phyloP scores from a whole-genome alignment of 305 asterid species.

The Fraxinus paxiana region DNA sequence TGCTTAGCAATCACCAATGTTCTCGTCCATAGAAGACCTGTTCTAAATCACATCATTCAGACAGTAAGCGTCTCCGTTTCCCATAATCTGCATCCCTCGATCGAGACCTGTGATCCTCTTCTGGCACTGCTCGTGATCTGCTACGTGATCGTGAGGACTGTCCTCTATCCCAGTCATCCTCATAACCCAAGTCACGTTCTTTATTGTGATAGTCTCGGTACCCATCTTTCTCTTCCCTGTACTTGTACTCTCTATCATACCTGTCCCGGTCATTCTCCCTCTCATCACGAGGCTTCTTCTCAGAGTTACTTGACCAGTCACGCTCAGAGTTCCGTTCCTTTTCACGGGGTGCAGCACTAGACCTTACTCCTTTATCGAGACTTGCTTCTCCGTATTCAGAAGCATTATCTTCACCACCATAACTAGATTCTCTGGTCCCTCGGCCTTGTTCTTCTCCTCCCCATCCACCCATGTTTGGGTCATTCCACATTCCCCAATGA shows the following conservation, averaged over 20 bases:
- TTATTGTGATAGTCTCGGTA: slow-evolving; percentile 57
- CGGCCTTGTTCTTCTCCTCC: slow-evolving; percentile 69
- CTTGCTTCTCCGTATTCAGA: slow-evolving; percentile 64
- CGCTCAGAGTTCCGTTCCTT: slow-evolving; percentile 53
- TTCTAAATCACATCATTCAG: slow-evolving; percentile 40
- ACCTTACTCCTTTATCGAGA: slow-evolving; percentile 53
- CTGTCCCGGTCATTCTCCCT: slow-evolving; percentile 51
- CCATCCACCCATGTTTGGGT: slow-evolving; percentile 56
- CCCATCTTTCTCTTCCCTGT: slow-evolving; percentile 59
- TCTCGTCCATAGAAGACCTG: slow-evolving; percentile 1
- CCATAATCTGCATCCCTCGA: slow-evolving; percentile 66
- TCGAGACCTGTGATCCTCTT: slow-evolving; percentile 53
- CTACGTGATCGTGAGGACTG: slow-evolving; percentile 53
- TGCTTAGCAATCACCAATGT: slow-evolving; percentile 15
- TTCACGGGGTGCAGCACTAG: slow-evolving; percentile 48
- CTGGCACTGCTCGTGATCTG: slow-evolving; percentile 43
- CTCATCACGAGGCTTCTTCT: slow-evolving; percentile 50
- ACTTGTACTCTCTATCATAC: slow-evolving; percentile 45
- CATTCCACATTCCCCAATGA: slow-evolving; percentile 62
- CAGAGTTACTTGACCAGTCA: slow-evolving; percentile 50
- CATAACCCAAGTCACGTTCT: slow-evolving; percentile 48
- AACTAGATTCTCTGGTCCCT: slow-evolving; percentile 57
- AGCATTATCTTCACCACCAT: slow-evolving; percentile 62
- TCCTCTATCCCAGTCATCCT: slow-evolving; percentile 48
- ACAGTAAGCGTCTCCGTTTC: slow-evolving; percentile 55